Percentiles rank a stretch among this genome's conserved stretches.
These are phyloP conservation scores for Sporothrix pallida DNA, from an alignment of 2,329 filamentous ascomycete species.

Conservation along the genomic window DNA sequence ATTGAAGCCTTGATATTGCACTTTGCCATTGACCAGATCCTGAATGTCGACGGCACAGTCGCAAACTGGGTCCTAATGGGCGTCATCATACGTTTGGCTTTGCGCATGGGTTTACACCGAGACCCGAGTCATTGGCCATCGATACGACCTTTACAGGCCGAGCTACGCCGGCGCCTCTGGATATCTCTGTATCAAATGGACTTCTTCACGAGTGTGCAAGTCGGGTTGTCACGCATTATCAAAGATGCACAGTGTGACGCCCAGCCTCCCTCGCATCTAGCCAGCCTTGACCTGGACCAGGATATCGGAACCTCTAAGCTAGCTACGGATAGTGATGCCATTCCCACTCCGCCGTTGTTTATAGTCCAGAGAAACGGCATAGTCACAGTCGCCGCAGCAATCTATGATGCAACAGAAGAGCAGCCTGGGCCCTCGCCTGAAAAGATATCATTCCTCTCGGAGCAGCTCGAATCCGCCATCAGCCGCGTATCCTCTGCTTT, in stretches of 20 bases:
- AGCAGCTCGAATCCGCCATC: neutral
- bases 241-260: neutral
- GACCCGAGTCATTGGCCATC: neutral
- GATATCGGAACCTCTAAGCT: neutral
- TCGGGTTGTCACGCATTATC: neutral
- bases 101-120: conserved; percentile 16
- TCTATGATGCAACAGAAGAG: neutral
- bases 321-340: neutral
- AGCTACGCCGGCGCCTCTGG: neutral
- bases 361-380: neutral
- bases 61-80: conserved; percentile 9
- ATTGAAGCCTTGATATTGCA: conserved; percentile 9
- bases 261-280: neutral
- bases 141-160: neutral
- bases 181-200: conserved; percentile 1
- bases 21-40: conserved; percentile 17
- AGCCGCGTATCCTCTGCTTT: neutral
- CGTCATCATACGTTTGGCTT: neutral
- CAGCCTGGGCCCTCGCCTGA: neutral
- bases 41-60: conserved; percentile 3
- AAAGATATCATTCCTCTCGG: neutral
- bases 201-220: neutral
- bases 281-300: neutral
- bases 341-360: neutral
- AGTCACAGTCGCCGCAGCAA: neutral